Percentiles rank a stretch among this genome's conserved stretches.
These are phyloP conservation scores for Nothophytophthora sp. DNA, from an alignment of 352 stramenopile genomes.

Conservation along the genomic window DNA sequence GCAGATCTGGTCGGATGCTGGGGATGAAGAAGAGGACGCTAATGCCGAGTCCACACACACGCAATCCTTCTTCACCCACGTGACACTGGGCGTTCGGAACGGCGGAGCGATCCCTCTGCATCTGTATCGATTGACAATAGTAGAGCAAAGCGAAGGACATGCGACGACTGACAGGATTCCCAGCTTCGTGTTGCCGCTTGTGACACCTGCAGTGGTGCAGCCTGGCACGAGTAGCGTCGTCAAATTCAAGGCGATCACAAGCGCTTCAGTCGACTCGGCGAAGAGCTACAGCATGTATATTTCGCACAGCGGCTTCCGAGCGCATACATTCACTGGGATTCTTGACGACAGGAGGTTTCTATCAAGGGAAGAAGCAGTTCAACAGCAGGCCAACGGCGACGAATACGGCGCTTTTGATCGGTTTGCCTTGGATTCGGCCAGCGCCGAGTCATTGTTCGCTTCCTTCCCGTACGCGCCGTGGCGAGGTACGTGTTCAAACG, in stretches of 20 bases:
- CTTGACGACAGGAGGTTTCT: slow-evolving; percentile 42
- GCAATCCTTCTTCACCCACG: slow-evolving; percentile 31
- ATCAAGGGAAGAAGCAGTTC: slow-evolving; percentile 30
- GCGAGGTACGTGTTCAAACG: slow-evolving; percentile 38
- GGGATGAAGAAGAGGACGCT: slow-evolving; percentile 6
- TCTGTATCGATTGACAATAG: slow-evolving; percentile 41
- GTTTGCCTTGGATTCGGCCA: slow-evolving; percentile 27
- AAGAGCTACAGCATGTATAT: slow-evolving; percentile 57
- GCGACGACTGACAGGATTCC: background rate
- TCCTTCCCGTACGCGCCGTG: slow-evolving; percentile 53
- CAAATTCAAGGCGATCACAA: slow-evolving; percentile 36
- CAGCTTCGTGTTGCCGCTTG: slow-evolving; percentile 30
- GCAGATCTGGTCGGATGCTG: slow-evolving; percentile 38
- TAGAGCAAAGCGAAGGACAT: slow-evolving; percentile 5
- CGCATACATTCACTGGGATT: slow-evolving; percentile 49
- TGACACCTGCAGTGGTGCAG: slow-evolving; percentile 28
- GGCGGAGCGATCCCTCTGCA: slow-evolving; percentile 48
- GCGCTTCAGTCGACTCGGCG: slow-evolving; percentile 15
- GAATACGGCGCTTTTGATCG: slow-evolving; percentile 30
- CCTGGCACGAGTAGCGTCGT: slow-evolving; percentile 22
- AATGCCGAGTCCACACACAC: background rate
- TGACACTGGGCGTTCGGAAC: slow-evolving; percentile 41
- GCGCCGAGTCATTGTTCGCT: slow-evolving; percentile 27
- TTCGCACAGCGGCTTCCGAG: slow-evolving; percentile 57
- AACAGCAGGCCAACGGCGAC: slow-evolving; percentile 26